Conservation (phyloP, 768 basidiomycete genomes). For the Ramaria sp. region DNA sequence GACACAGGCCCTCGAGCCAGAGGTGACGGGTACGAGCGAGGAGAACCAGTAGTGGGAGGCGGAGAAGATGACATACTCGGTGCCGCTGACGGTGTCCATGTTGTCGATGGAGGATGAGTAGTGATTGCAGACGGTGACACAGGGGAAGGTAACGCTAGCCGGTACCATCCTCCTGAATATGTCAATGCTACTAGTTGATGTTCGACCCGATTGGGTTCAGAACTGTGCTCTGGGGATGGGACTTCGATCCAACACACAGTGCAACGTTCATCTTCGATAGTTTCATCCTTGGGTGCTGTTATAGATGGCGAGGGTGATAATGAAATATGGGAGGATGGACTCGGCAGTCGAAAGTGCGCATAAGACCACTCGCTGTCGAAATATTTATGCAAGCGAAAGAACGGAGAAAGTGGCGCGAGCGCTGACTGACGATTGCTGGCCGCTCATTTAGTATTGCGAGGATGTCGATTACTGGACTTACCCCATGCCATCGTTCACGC, state of each 20-base stretch:
- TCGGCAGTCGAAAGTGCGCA: constrained; percentile 82
- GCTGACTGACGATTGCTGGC: constrained; percentile 76
- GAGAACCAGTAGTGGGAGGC: constrained; percentile 27
- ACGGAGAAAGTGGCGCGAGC: constrained; percentile 69
- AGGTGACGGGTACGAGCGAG: constrained; percentile 22
- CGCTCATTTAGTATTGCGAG: neutral
- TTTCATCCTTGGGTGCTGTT: constrained; percentile 29
- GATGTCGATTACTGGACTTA: constrained; percentile 28
- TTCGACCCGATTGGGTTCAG: constrained; percentile 27
- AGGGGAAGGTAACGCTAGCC: constrained; percentile 50
- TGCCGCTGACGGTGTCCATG: constrained; percentile 10
- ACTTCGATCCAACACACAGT: constrained; percentile 78
- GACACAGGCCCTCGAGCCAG: neutral
- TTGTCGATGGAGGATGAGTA: constrained; percentile 17
- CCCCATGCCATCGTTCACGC: constrained; percentile 49
- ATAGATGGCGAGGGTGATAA: constrained; percentile 51
- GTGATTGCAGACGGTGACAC: constrained; percentile 17
- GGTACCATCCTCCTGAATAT: constrained; percentile 88
- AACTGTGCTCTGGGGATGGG: constrained; percentile 19
- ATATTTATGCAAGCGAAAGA: constrained; percentile 78
- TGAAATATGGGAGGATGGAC: constrained; percentile 74
- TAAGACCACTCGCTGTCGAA: constrained; percentile 97
- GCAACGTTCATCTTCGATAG: constrained; percentile 75
- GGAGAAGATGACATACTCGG: constrained; percentile 28
- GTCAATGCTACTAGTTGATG: constrained; percentile 80